These are phyloP conservation scores for Colletotrichum karsti DNA, from an alignment of 2,329 filamentous ascomycete species.

Conservation along the genomic window DNA sequence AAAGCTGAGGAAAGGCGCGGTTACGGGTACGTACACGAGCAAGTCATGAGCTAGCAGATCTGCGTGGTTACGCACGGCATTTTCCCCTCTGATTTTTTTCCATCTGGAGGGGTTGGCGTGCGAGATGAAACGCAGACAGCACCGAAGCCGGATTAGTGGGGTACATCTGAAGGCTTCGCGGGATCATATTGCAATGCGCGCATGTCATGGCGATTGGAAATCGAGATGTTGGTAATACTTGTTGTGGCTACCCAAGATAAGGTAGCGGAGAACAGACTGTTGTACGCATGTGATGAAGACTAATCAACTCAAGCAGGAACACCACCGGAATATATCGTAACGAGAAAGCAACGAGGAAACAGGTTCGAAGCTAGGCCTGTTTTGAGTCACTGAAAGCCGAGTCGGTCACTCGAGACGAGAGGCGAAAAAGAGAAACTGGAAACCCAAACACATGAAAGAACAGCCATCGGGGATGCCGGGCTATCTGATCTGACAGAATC, in stretches of 20 bases:
- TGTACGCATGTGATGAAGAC: no score
- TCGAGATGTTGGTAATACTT: neutral
- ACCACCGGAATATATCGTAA: no score
- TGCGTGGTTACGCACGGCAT: neutral
- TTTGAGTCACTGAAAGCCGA: no score
- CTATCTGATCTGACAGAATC: neutral
- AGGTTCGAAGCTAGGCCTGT: no score
- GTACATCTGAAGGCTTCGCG: neutral
- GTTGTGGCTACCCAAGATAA: neutral
- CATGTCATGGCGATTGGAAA: neutral
- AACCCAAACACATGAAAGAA: neutral
- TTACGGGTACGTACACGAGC: neutral
- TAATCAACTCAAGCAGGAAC: no score
- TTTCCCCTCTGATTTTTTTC: neutral
- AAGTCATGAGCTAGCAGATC: neutral
- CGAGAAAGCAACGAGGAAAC: no score
- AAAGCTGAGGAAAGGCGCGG: neutral
- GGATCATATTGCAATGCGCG: neutral
- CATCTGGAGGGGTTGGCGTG: neutral
- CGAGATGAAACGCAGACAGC: slow-evolving; percentile 1
- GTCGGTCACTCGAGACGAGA: no score
- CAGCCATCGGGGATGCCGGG: neutral
- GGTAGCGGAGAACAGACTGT: no score
- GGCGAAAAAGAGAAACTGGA: no score
- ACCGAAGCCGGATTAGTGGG: neutral